Evolutionary conservation across 2,329 filamentous ascomycete species (phyloP).

Genomic region (Orbilia ellipsospora): DNA sequence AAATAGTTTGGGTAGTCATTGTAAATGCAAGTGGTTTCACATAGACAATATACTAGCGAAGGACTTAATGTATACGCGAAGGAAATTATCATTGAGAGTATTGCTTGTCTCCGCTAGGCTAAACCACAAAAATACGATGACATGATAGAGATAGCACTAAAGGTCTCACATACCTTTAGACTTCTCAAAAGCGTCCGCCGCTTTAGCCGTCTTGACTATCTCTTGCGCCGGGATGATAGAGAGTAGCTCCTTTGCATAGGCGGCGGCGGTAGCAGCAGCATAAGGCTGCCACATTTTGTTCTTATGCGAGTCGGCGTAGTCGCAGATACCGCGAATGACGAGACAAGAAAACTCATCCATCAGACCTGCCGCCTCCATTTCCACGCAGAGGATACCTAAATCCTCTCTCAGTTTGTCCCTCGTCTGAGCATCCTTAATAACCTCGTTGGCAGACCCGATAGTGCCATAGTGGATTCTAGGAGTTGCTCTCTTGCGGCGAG

Average conservation of each 20-base stretch:
- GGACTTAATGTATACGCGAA: too few species aligned
- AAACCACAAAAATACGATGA: too few species aligned
- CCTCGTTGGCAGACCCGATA: conserved; percentile 11
- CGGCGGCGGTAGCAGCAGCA: conserved; percentile 24
- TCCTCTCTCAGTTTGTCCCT: conserved; percentile 1
- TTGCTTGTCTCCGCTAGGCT: too few species aligned
- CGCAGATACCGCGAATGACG: conserved; percentile 24
- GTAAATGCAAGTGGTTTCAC: too few species aligned
- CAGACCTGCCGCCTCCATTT: conserved; percentile 12
- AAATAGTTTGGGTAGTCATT: too few species aligned
- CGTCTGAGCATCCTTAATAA: conserved; percentile 1
- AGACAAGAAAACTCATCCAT: conserved; percentile 12
- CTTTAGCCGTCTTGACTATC: not conserved
- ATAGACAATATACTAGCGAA: too few species aligned
- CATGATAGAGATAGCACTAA: too few species aligned
- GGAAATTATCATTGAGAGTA: too few species aligned
- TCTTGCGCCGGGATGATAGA: not conserved
- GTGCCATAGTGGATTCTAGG: conserved; percentile 17
- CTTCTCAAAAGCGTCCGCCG: not conserved
- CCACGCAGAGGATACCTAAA: conserved; percentile 17
- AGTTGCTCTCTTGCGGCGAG: not conserved
- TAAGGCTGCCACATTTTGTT: conserved; percentile 33
- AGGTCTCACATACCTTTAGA: not conserved
- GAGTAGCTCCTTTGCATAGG: conserved; percentile 18
- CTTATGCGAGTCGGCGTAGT: conserved; percentile 31